phyloP scores from a whole-genome alignment of 1,139 yeast species.

The Nakaseomyces nivariensis region DNA sequence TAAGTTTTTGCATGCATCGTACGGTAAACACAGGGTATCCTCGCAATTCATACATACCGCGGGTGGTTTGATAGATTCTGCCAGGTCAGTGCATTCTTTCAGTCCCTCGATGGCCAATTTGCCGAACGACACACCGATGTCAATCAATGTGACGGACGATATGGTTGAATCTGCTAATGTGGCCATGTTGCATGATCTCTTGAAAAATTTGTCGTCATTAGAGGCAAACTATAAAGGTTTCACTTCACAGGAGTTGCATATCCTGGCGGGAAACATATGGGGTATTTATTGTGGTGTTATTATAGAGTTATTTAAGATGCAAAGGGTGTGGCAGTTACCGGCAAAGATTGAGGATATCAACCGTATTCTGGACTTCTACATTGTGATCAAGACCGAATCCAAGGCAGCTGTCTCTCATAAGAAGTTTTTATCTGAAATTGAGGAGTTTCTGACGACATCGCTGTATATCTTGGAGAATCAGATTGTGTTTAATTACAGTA shows the following conservation, averaged over 20 bases:
- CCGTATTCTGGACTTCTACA: slow-evolving; percentile 29
- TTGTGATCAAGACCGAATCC: slow-evolving; percentile 14
- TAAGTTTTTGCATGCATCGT: slow-evolving; percentile 26
- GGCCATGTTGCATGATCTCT: slow-evolving; percentile 24
- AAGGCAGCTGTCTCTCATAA: slow-evolving; percentile 12
- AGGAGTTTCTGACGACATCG: slow-evolving; percentile 37
- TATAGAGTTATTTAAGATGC: slow-evolving; percentile 24
- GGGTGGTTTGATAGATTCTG: slow-evolving; percentile 20
- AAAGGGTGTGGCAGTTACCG: slow-evolving; percentile 26
- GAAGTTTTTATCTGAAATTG: slow-evolving; percentile 34
- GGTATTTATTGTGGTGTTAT: slow-evolving; percentile 25
- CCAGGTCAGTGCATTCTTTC: slow-evolving; percentile 21
- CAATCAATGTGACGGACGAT: slow-evolving; percentile 12
- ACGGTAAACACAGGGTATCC: slow-evolving; percentile 21
- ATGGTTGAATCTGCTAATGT: slow-evolving; percentile 16
- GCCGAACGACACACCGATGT: slow-evolving; percentile 2
- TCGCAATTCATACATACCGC: slow-evolving; percentile 12
- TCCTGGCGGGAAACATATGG: slow-evolving; percentile 28
- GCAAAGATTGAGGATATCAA: slow-evolving; percentile 33
- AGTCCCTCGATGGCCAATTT: slow-evolving; percentile 13
- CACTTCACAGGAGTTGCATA: slow-evolving; percentile 23
- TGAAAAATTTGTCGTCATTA: slow-evolving; percentile 26
- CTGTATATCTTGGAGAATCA: slow-evolving; percentile 34
- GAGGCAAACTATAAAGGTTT: slow-evolving; percentile 26
- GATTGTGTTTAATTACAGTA: slow-evolving; percentile 20